Conservation (phyloP, 805 yeast genomes). For the Metschnikowia kunwiensis region DNA sequence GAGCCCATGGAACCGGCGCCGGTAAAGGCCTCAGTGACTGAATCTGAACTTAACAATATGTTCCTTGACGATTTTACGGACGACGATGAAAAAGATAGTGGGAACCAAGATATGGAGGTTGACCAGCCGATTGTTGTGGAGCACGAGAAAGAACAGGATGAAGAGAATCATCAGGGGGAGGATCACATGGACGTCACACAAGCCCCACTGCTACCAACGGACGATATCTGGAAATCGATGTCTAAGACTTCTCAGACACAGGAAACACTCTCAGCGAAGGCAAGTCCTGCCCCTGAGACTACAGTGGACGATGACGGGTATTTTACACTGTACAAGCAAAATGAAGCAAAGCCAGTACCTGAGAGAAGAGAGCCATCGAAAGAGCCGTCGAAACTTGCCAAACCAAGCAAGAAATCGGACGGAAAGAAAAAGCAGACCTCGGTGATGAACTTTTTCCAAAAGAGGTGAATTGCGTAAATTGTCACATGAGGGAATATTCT, state of each 20-base stretch:
- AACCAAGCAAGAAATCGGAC: conserved; percentile 10
- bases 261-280: too few relatives aligned
- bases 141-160: conserved; percentile 1
- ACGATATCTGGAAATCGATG: conserved; percentile 8
- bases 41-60: conserved; percentile 12
- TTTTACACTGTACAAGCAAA: conserved; percentile 34
- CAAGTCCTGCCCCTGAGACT: conserved; percentile 8
- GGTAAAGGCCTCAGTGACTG: conserved; percentile 3
- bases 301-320: conserved; percentile 50
- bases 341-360: conserved; percentile 14
- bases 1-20: conserved; percentile 1
- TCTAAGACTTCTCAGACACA: too few relatives aligned
- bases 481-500: too few relatives aligned
- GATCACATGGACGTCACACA: not conserved
- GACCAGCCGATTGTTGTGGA: conserved; percentile 17
- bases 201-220: conserved; percentile 1
- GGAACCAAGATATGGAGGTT: conserved; percentile 7
- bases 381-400: conserved; percentile 1
- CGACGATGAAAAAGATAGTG: conserved; percentile 9
- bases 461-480: conserved; percentile 18
- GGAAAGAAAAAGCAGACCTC: conserved; percentile 41
- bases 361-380: conserved; percentile 2
- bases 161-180: not conserved
- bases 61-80: conserved; percentile 20
- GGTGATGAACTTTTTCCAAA: conserved; percentile 48